These are phyloP conservation scores for Pilobolus umbonatus DNA, from an alignment of 192 early-diverging fungal species.

Conservation along the genomic window DNA sequence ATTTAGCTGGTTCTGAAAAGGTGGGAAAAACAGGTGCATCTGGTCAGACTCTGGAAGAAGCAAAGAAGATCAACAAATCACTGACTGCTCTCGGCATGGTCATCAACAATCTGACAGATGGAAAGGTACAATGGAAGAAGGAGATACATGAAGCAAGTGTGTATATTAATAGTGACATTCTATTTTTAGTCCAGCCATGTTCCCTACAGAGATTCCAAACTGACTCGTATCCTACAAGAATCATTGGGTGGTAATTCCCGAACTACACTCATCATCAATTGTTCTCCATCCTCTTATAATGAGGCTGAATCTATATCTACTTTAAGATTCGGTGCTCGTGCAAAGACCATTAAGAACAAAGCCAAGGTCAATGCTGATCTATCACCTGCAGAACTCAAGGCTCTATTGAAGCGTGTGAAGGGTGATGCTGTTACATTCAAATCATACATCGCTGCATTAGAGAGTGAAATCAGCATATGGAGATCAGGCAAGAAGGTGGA, in stretches of 20 bases:
- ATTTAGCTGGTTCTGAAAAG: slow-evolving; percentile 99
- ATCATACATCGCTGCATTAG: slow-evolving; percentile 76
- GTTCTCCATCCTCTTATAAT: slow-evolving; percentile 94
- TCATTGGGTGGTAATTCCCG: slow-evolving; percentile 98
- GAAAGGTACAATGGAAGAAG: slow-evolving; percentile 64
- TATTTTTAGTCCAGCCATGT: slow-evolving; percentile 79
- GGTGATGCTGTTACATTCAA: slow-evolving; percentile 75
- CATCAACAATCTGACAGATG: slow-evolving; percentile 97
- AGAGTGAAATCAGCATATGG: slow-evolving; percentile 90
- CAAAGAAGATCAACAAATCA: slow-evolving; percentile 99
- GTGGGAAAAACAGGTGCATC: slow-evolving; percentile 96
- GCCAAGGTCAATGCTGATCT: slow-evolving; percentile 97
- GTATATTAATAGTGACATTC: background rate
- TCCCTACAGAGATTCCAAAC: slow-evolving; percentile 97
- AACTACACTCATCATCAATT: slow-evolving; percentile 97
- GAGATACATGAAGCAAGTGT: background rate
- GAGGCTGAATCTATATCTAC: slow-evolving; percentile 94
- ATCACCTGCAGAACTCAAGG: slow-evolving; percentile 91
- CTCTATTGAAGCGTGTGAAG: slow-evolving; percentile 85
- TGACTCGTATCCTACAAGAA: slow-evolving; percentile 98
- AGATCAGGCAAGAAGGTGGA: slow-evolving; percentile 70
- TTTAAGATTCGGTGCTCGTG: slow-evolving; percentile 94
- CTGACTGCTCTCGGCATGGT: slow-evolving; percentile 98
- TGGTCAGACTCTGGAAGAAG: slow-evolving; percentile 98
- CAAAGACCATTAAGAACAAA: slow-evolving; percentile 99